Evolutionary conservation across 2,329 filamentous ascomycete genomes (phyloP).

Genomic region (Fusarium sp.): DNA sequence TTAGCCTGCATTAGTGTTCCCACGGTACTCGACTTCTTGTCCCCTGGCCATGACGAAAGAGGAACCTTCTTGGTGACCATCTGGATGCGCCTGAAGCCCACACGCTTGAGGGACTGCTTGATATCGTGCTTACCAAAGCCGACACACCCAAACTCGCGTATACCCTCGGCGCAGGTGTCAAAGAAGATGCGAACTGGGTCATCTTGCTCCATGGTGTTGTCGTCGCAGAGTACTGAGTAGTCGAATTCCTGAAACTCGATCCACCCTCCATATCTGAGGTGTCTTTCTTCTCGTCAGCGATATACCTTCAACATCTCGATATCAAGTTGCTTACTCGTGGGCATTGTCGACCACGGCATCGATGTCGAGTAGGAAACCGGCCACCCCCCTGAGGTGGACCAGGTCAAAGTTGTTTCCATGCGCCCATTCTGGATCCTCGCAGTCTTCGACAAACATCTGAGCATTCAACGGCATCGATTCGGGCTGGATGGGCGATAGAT

Average conservation of each 20-base stretch:
- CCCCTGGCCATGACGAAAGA: constrained; percentile 59
- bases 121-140: constrained; percentile 52
- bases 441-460: constrained; percentile 73
- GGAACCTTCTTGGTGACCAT: constrained; percentile 58
- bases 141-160: constrained; percentile 55
- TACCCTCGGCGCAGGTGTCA: constrained; percentile 48
- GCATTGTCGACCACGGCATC: constrained; percentile 58
- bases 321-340: constrained; percentile 47
- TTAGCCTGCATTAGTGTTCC: constrained; percentile 60
- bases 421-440: constrained; percentile 68
- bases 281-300: constrained; percentile 43
- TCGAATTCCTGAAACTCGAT: constrained; percentile 64
- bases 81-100: constrained; percentile 60
- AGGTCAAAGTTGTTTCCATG: constrained; percentile 67
- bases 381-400: constrained; percentile 65
- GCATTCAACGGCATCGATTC: constrained; percentile 68
- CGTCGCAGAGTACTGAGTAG: constrained; percentile 56
- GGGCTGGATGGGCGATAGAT: constrained; percentile 61
- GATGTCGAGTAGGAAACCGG: constrained; percentile 63
- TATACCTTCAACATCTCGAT: not conserved
- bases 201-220: constrained; percentile 57
- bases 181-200: constrained; percentile 53
- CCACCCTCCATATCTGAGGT: constrained; percentile 62
- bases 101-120: constrained; percentile 50
- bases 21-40: constrained; percentile 55